Evolutionary conservation across 805 yeast species (phyloP), one percentile per base, ranked within the genome.

Genomic region (Priceomyces carsonii): DNA sequence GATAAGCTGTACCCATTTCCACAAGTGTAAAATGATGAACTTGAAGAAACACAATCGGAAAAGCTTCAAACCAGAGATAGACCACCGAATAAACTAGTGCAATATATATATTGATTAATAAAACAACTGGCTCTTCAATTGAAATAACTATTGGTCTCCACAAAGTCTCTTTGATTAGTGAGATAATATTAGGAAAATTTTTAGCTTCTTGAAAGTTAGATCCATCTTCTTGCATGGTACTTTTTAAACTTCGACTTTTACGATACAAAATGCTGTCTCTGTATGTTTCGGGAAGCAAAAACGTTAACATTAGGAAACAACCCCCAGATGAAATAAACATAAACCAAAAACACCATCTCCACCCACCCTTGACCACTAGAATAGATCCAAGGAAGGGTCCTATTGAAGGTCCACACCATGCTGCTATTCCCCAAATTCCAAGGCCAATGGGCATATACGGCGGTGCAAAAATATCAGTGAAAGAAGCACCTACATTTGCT

Each of bases 261-360:
- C 71, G 60, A 39, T 63, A 53, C n/a, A 74, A 45, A n/a, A 75
- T 53, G 18, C 71, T 65, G 23, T 53, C 58, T 10, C 52, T 57
- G 18, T 64, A 66, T 4, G 77, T 68, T 45, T 75, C 79, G 3
- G 77, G 77, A 26, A 71, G 57, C 35, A 66, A 51, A 38, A 61
- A 61, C 1, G 51, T 29, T 43, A 73, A 53, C 2, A 27, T 1
- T 9, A 39, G 9, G 17, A 30, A 26, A 25, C 28, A 25, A 12
- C 15, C 12, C 1, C 36, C 36, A 23, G 67, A 43, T 13, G 70
- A 42, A 42, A 71, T 68, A 36, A 65, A 43, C 48, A 74, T 38
- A 32, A 73, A 61, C 82, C 82, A 76, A 49, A 76, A 75, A 16
- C 70, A 59, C 73, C 75, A 77, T 50, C 79, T 66, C 79, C 80